A percentile compares a stretch with the other conserved stretches of the same genome.
Evolutionary conservation across 495 filamentous ascomycete genomes (phyloP).

Genomic region (Neurospora cerealis): DNA sequence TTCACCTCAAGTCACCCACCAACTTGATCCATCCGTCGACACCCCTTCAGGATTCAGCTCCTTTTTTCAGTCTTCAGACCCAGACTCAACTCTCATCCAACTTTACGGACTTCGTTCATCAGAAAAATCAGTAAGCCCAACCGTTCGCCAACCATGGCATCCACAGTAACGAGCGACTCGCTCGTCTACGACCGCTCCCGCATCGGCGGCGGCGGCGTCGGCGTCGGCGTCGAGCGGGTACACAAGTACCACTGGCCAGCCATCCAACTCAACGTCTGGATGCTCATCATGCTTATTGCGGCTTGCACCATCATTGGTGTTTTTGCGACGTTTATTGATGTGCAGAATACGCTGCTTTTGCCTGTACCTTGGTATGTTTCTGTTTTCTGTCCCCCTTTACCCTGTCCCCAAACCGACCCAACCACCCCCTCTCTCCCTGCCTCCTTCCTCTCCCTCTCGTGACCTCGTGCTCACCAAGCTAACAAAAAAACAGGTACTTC

Average conservation of each 20-base stretch:
- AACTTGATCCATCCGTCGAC: not conserved
- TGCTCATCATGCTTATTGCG: constrained; percentile 74
- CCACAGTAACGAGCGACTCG: constrained; percentile 28
- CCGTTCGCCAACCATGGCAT: constrained; percentile 26
- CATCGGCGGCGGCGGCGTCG: constrained; percentile 2
- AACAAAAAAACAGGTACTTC: constrained; percentile 60
- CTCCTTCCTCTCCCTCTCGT: not conserved
- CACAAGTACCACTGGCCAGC: constrained; percentile 91
- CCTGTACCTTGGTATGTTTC: constrained; percentile 70
- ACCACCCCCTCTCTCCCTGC: no score
- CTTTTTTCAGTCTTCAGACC: not conserved
- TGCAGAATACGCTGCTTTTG: constrained; percentile 62
- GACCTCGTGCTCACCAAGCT: not conserved
- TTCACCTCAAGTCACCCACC: not conserved
- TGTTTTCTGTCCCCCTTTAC: not conserved
- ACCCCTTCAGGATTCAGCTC: not conserved
- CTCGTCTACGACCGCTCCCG: constrained; percentile 31
- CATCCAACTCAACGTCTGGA: constrained; percentile 84
- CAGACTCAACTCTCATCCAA: not conserved
- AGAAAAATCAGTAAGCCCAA: not conserved
- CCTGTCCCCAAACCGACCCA: not conserved
- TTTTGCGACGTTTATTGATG: constrained; percentile 72
- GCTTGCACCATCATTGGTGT: constrained; percentile 74
- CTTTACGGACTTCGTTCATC: not conserved
- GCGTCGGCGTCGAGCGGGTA: constrained; percentile 29